Conservation (phyloP, 345 rosid genomes). For the Brassica rapa region DNA sequence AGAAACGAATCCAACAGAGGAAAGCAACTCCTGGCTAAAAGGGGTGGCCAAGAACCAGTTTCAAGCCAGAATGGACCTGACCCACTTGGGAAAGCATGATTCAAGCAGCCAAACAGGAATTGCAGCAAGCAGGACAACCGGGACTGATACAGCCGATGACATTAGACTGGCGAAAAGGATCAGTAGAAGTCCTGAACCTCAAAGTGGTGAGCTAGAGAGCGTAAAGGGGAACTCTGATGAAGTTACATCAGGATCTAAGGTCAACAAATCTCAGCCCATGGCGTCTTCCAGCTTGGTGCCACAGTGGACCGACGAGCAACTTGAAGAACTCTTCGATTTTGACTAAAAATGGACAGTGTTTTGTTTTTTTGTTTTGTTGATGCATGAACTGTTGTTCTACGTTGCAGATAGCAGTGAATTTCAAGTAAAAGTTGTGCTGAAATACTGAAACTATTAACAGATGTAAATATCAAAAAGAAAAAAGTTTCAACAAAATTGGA, state of each 20-base stretch:
- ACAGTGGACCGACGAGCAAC: conserved; percentile 88
- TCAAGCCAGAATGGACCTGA: conserved; percentile 35
- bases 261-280: conserved; percentile 29
- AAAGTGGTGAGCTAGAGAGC: conserved; percentile 15
- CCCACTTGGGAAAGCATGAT: conserved; percentile 19
- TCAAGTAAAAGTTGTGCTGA: neutral
- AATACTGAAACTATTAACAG: neutral
- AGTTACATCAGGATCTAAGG: neutral
- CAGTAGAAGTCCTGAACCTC: conserved; percentile 16
- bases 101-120: conserved; percentile 19
- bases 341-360: conserved; percentile 42
- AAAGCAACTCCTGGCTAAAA: conserved; percentile 12
- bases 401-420: neutral
- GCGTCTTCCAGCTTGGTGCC: conserved; percentile 46
- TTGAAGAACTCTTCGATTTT: conserved; percentile 68
- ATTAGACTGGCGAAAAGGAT: conserved; percentile 26
- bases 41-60: conserved; percentile 34
- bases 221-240: conserved; percentile 16
- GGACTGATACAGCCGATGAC: conserved; percentile 4
- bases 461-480: neutral
- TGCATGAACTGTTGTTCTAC: conserved; percentile 11
- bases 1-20: conserved; percentile 13
- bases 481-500: neutral
- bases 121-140: conserved; percentile 9
- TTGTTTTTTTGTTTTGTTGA: neutral